Percentiles rank a stretch among this genome's conserved stretches.
phyloP scores from a whole-genome alignment of 345 rosid genomes.

The Syzygium grande region DNA sequence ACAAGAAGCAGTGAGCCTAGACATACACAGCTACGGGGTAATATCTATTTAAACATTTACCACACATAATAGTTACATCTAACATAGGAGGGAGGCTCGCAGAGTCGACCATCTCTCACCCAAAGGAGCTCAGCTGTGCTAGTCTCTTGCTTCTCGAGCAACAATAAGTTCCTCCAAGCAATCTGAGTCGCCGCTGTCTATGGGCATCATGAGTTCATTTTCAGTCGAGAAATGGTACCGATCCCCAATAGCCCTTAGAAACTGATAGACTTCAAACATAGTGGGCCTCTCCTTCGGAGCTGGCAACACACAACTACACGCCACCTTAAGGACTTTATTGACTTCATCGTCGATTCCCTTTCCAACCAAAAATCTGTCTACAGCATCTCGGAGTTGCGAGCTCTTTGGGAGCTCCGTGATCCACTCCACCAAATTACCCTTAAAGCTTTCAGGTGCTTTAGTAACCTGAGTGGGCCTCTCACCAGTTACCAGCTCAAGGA shows the following conservation, averaged over 20 bases:
- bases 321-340: conserved; percentile 77
- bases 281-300: conserved; percentile 72
- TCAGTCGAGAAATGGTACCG: conserved; percentile 63
- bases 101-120: not conserved
- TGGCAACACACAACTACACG: conserved; percentile 55
- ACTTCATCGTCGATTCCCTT: conserved; percentile 65
- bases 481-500: conserved; percentile 86
- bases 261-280: conserved; percentile 84
- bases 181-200: conserved; percentile 50
- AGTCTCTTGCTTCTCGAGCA: conserved; percentile 28
- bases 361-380: conserved; percentile 47
- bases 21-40: not conserved
- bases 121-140: not conserved
- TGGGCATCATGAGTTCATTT: conserved; percentile 60
- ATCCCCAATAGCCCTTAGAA: conserved; percentile 79
- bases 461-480: conserved; percentile 68
- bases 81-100: not conserved
- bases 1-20: not conserved
- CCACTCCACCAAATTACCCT: conserved; percentile 93
- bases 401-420: conserved; percentile 32
- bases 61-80: not conserved
- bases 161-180: conserved; percentile 71
- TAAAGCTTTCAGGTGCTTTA: conserved; percentile 63
- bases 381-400: conserved; percentile 52
- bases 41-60: not conserved